These are phyloP conservation scores for Wallacemonas sp. DNA, from an alignment of 208 protist species.

Conservation along the genomic window DNA sequence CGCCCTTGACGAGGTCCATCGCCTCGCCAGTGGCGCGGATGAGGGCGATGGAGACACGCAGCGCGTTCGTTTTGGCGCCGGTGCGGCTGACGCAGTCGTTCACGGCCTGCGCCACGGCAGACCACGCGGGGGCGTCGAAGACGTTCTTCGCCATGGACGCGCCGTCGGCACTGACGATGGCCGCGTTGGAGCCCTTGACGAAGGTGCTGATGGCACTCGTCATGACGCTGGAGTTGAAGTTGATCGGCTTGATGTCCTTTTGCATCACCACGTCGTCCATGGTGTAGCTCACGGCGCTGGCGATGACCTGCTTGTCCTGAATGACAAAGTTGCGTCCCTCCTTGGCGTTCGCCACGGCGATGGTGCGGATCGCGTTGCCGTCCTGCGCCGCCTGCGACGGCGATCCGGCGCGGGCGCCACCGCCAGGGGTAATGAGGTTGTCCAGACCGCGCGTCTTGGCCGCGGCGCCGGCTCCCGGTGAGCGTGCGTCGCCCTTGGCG, in stretches of 20 bases:
- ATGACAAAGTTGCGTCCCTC: slow-evolving; percentile 18
- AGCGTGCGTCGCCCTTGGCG: no score
- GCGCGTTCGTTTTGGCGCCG: slow-evolving; percentile 29
- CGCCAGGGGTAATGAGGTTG: slow-evolving; percentile 9
- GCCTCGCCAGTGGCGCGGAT: slow-evolving; percentile 20
- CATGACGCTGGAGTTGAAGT: slow-evolving; percentile 25
- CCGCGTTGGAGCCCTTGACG: slow-evolving; percentile 53
- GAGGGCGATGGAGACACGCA: slow-evolving; percentile 41
- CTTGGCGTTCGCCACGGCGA: slow-evolving; percentile 17
- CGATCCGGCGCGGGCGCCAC: not conserved
- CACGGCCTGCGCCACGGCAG: slow-evolving; percentile 26
- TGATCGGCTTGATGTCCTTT: slow-evolving; percentile 14
- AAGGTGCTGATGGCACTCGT: slow-evolving; percentile 36
- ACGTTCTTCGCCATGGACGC: slow-evolving; percentile 17
- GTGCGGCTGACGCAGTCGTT: slow-evolving; percentile 17
- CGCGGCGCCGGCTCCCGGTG: not conserved
- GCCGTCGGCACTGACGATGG: slow-evolving; percentile 40
- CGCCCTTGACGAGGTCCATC: slow-evolving; percentile 28
- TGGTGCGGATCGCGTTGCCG: slow-evolving; percentile 24
- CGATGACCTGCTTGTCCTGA: slow-evolving; percentile 17
- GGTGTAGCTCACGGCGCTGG: slow-evolving; percentile 26
- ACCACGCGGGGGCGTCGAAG: slow-evolving; percentile 31
- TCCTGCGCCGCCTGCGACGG: not conserved
- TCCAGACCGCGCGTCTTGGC: not conserved
- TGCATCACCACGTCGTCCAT: slow-evolving; percentile 46